A percentile compares a stretch with the other conserved stretches of the same genome.
Conservation (phyloP, 2,329 filamentous ascomycete species). For the Stylonectria norvegica region DNA sequence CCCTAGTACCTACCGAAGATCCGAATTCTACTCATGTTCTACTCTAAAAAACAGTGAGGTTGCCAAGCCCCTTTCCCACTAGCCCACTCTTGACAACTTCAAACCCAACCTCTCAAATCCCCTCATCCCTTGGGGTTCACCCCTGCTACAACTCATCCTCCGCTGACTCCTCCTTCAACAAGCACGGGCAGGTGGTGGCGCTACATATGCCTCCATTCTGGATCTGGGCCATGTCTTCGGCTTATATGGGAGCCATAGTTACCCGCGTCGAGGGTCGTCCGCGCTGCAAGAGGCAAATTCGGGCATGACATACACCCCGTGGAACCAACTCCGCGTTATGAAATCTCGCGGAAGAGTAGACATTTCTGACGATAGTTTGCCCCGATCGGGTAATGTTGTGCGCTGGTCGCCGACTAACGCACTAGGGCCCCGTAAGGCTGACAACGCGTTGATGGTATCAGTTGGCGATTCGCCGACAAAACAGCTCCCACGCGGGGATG, state of each 20-base stretch:
- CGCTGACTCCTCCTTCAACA: no score
- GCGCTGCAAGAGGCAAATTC: background rate
- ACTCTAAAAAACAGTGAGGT: background rate
- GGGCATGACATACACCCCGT: background rate
- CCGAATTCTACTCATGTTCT: background rate
- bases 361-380: background rate
- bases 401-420: background rate
- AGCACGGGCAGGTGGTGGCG: no score
- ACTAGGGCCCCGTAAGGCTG: background rate
- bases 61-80: background rate
- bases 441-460: background rate
- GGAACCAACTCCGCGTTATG: background rate
- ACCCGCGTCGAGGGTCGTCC: background rate
- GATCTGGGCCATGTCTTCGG: no score
- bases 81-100: background rate
- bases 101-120: background rate
- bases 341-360: background rate
- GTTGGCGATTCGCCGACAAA: background rate
- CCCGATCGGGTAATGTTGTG: background rate
- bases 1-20: background rate
- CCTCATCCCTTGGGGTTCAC: background rate
- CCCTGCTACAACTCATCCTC: background rate
- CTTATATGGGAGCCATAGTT: no score
- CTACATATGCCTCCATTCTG: no score
- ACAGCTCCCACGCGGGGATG: no score